Base-by-base conservation (phyloP, 164 flowering plant genomes). In the Tetracentron sinense region DNA sequence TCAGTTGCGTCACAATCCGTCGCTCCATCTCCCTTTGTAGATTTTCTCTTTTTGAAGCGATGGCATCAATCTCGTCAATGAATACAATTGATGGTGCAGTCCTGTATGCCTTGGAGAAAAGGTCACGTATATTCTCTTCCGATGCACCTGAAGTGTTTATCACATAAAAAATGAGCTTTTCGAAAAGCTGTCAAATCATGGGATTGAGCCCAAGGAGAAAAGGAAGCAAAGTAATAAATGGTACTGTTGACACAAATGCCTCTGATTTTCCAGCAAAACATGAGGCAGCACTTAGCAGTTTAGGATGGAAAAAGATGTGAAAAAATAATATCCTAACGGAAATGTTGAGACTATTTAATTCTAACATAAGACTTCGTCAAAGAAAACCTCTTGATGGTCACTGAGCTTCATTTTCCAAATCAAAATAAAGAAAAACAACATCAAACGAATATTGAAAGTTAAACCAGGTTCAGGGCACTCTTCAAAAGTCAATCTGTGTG, bases 31-130 rank as follows among this genome's bases (percentile, higher is more conserved):
- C 97, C 71, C 90, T 82, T 62, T 91, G 96, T 23, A 85, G 66
- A 58, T 81, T 86, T 69, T 86, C 99, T 73, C 99, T 84, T 75
- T 94, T 89, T 8, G 96, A 79, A 65, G 87, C 99, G 76, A 94
- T 89, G 1, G 96, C 93, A 75, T 94, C 99, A 74, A 94, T 94
- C 74, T 94, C 99, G 77, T 94, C 99, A 66, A 94, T 94, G 63
- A 94, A 94, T 17, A 94, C 77, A 63, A 94, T 88, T 20, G 97
- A 89, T 1, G 99, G 99, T 35, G 99, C 93, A 62, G 93, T 89
- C 75, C 87, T 79, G 62, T 83, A 74, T n/a, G 99, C 99, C 76
- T 94, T 94, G 3, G 83, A 56, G 72, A 94, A 91, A 46, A 94
- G 92, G 16, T 85, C 89, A 6, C 97, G 68, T 23, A 94, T 86